Evolutionary conservation across 768 basidiomycete species (phyloP).

Genomic region (Kwoniella shandongensis): DNA sequence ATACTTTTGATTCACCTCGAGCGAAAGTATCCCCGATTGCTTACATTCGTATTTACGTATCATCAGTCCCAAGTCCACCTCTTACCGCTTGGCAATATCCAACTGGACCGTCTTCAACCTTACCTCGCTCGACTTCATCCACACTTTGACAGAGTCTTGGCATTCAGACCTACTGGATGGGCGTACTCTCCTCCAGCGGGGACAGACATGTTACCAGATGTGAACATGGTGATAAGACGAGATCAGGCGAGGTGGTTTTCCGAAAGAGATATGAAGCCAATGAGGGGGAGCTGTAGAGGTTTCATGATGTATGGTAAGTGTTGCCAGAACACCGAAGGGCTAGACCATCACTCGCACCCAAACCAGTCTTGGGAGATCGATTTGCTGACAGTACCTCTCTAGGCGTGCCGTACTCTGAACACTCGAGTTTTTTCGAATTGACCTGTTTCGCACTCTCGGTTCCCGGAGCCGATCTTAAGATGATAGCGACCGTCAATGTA

Average conservation of each 20-base stretch:
- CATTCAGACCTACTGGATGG: constrained; percentile 95
- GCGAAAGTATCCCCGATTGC: neutral
- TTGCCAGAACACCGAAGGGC: neutral
- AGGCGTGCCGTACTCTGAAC: constrained; percentile 76
- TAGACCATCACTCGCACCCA: neutral
- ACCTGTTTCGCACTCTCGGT: constrained; percentile 92
- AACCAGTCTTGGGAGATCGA: neutral
- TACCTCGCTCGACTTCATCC: constrained; percentile 76
- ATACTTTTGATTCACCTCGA: neutral
- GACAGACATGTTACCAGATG: constrained; percentile 63
- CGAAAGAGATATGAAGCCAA: constrained; percentile 65
- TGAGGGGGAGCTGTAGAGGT: constrained; percentile 67
- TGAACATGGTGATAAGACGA: constrained; percentile 68
- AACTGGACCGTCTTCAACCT: constrained; percentile 69
- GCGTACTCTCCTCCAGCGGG: constrained; percentile 72
- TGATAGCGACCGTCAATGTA: constrained; percentile 79
- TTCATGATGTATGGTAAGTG: constrained; percentile 75
- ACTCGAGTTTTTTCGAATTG: constrained; percentile 91
- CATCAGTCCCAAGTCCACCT: constrained; percentile 71
- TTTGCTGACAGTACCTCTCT: too few relatives aligned
- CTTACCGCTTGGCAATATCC: constrained; percentile 71
- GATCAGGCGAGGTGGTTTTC: constrained; percentile 70
- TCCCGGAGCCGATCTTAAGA: constrained; percentile 67
- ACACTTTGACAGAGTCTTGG: constrained; percentile 69
- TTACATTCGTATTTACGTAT: neutral